Evolutionary conservation across 306 rosid genomes (phyloP).

Genomic region (Alnus glutinosa): DNA sequence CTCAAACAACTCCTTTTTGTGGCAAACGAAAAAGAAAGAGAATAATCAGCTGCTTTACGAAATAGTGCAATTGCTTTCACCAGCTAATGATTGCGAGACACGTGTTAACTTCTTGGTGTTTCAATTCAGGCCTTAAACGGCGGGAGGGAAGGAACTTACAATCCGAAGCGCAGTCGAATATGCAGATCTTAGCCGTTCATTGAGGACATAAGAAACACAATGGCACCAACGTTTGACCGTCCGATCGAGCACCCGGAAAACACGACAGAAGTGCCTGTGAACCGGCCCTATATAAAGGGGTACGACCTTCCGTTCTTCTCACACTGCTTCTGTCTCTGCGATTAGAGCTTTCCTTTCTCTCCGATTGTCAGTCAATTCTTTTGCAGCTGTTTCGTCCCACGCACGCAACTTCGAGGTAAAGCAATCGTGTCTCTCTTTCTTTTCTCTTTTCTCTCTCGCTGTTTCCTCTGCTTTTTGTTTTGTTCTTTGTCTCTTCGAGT

Average conservation of each 20-base stretch:
- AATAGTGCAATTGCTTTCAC: neutral
- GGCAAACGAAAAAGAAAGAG: neutral
- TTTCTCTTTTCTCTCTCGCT: neutral
- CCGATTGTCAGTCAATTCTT: neutral
- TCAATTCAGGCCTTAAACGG: neutral
- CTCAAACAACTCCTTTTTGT: too few relatives aligned
- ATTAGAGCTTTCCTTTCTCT: too few relatives aligned
- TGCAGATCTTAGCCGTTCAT: neutral
- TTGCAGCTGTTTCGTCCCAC: neutral
- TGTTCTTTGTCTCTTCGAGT: neutral
- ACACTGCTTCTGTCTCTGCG: too few relatives aligned
- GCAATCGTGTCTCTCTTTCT: neutral
- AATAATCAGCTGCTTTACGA: neutral
- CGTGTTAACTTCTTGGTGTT: neutral
- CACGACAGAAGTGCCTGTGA: neutral
- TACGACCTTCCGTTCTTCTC: neutral
- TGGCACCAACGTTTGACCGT: neutral
- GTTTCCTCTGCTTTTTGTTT: neutral
- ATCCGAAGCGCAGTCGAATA: neutral
- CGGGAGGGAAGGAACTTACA: neutral
- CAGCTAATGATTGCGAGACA: neutral
- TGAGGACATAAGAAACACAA: neutral
- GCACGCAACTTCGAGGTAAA: neutral
- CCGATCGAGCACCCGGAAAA: neutral
- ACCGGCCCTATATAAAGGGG: neutral